phyloP scores from a whole-genome alignment of 2,329 filamentous ascomycete genomes.

The Alternaria incomplexa region DNA sequence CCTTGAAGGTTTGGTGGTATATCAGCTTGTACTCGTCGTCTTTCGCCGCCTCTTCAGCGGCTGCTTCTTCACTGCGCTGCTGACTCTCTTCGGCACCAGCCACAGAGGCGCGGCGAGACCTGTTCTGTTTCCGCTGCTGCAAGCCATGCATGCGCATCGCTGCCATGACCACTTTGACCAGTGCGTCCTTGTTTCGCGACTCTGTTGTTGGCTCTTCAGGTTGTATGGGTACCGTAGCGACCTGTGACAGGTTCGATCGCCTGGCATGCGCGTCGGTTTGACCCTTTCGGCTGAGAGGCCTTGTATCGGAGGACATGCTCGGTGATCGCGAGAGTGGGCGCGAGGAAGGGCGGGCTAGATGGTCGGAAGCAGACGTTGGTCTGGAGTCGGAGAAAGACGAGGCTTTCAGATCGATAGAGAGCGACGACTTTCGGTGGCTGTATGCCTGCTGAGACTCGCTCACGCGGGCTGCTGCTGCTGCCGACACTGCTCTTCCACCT shows the following conservation, averaged over 20 bases:
- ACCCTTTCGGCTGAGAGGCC: conserved; percentile 41
- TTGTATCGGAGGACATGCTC: conserved; percentile 40
- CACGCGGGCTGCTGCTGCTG: conserved; percentile 49
- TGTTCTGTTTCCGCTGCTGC: conserved; percentile 51
- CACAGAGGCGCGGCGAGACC: conserved; percentile 31
- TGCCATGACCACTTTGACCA: conserved; percentile 59
- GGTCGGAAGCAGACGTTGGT: conserved; percentile 32
- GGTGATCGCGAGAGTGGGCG: conserved; percentile 40
- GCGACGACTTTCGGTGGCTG: conserved; percentile 40
- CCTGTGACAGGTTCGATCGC: conserved; percentile 43
- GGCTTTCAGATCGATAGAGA: conserved; percentile 36
- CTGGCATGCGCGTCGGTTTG: conserved; percentile 29
- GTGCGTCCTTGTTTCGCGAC: conserved; percentile 56
- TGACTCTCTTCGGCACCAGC: conserved; percentile 23
- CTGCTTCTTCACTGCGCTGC: conserved; percentile 20
- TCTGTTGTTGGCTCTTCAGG: conserved; percentile 45
- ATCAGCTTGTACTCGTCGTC: conserved; percentile 61
- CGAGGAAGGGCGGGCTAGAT: conserved; percentile 28
- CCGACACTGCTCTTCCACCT: conserved; percentile 53
- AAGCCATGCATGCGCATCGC: conserved; percentile 60
- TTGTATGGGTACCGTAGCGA: conserved; percentile 39
- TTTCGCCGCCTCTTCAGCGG: conserved; percentile 41
- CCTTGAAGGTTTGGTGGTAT: conserved; percentile 60
- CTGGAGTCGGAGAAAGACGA: conserved; percentile 28
- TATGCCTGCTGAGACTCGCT: conserved; percentile 33